A percentile compares a stretch with the other conserved stretches of the same genome.
These are phyloP conservation scores for Pneumocystis carinii DNA, from an alignment of 1,139 yeast species.

Conservation along the genomic window DNA sequence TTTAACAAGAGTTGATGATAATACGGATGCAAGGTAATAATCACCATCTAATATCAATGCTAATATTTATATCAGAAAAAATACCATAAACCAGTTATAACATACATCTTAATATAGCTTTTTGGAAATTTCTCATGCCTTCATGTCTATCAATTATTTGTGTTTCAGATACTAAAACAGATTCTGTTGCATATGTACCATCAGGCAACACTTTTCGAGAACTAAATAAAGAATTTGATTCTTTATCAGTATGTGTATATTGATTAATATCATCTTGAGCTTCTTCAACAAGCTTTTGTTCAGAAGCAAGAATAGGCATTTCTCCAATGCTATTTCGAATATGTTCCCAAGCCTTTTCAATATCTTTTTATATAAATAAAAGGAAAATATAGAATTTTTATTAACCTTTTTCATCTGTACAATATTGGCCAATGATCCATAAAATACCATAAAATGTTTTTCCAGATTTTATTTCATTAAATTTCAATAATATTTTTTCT, in stretches of 20 bases:
- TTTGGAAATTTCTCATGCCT: slow-evolving; percentile 22
- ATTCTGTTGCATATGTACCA: slow-evolving; percentile 96
- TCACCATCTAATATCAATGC: slow-evolving; percentile 66
- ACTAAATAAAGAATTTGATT: slow-evolving; percentile 14
- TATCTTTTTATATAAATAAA: slow-evolving; percentile 44
- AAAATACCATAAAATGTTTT: slow-evolving; percentile 86
- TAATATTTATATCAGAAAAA: neutral
- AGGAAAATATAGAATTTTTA: neutral
- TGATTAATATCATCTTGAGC: slow-evolving; percentile 21
- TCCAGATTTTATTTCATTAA: slow-evolving; percentile 64
- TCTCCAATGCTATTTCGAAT: slow-evolving; percentile 78
- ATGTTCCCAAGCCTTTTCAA: slow-evolving; percentile 76
- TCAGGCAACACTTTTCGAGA: slow-evolving; percentile 79
- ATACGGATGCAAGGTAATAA: slow-evolving; percentile 76
- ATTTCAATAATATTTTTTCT: slow-evolving; percentile 44
- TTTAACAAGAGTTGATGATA: slow-evolving; percentile 79
- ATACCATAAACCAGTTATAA: neutral
- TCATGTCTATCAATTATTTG: slow-evolving; percentile 16
- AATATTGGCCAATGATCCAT: slow-evolving; percentile 93
- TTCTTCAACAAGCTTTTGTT: slow-evolving; percentile 32
- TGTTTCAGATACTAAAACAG: slow-evolving; percentile 51
- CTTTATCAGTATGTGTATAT: slow-evolving; percentile 18
- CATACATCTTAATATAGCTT: slow-evolving; percentile 57
- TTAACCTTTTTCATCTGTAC: slow-evolving; percentile 20
- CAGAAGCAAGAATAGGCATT: slow-evolving; percentile 73